These are phyloP conservation scores for Exophiala lecanii-corni DNA, from an alignment of 2,329 filamentous ascomycete genomes.

Conservation along the genomic window DNA sequence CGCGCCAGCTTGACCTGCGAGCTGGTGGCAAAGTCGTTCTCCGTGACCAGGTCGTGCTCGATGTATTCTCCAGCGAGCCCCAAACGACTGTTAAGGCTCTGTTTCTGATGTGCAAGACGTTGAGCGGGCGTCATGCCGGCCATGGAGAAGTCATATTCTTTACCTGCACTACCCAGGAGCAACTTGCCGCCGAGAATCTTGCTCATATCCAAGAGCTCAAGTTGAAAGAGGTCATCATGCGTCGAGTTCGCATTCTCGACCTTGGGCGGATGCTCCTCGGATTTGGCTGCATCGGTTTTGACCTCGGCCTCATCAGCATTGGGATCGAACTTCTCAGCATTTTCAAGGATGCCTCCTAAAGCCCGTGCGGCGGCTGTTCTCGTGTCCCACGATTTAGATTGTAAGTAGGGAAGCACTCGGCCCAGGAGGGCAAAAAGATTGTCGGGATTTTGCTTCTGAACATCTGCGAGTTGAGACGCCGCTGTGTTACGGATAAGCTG, in stretches of 20 bases:
- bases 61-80: conserved; percentile 80
- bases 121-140: conserved; percentile 76
- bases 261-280: conserved; percentile 35
- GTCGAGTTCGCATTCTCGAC: conserved; percentile 34
- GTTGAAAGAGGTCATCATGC: conserved; percentile 61
- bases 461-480: conserved; percentile 92
- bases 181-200: conserved; percentile 79
- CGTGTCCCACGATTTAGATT: conserved; percentile 96
- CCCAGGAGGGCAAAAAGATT: conserved; percentile 94
- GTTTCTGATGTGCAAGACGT: conserved; percentile 82
- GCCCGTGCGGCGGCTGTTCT: conserved; percentile 89
- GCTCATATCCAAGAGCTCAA: conserved; percentile 71
- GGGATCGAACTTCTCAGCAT: conserved; percentile 83
- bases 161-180: conserved; percentile 74
- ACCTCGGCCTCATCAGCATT: conserved; percentile 64
- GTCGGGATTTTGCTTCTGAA: conserved; percentile 96
- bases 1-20: conserved; percentile 38
- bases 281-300: conserved; percentile 50
- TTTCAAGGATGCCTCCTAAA: conserved; percentile 86
- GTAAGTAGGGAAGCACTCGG: conserved; percentile 88
- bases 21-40: conserved; percentile 55
- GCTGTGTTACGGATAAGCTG: conserved; percentile 94
- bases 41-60: conserved; percentile 74
- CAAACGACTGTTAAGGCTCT: conserved; percentile 74
- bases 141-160: conserved; percentile 76